Conservation (phyloP, 2,329 filamentous ascomycete genomes). For the Colletotrichum horii region DNA sequence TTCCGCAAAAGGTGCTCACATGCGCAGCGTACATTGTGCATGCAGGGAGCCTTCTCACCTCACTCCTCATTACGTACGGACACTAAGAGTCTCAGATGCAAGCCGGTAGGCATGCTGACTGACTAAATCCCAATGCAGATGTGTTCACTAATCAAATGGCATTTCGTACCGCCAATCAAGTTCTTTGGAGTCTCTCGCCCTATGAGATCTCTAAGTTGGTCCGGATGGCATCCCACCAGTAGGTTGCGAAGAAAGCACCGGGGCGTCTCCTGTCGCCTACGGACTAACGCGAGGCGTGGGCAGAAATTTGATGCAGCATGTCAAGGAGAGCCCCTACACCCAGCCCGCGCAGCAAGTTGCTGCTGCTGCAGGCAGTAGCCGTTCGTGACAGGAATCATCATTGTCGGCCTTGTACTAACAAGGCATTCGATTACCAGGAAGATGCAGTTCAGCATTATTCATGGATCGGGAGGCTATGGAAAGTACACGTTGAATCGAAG, state of each 20-base stretch:
- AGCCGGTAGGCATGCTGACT: background rate
- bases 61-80: background rate
- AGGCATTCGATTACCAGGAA: background rate
- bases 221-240: background rate
- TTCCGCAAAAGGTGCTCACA: background rate
- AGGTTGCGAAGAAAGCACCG: background rate
- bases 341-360: background rate
- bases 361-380: background rate
- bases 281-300: background rate
- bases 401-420: background rate
- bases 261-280: background rate
- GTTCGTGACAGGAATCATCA: background rate
- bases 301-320: background rate
- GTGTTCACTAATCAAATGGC: background rate
- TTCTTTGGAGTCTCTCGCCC: background rate
- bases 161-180: background rate
- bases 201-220: background rate
- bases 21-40: background rate
- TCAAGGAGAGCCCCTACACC: background rate
- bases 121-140: background rate
- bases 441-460: background rate
- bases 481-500: background rate
- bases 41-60: background rate
- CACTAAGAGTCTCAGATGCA: background rate
- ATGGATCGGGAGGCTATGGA: background rate